Conservation (phyloP, 108 stramenopile species). For the Skeletonema costatum region DNA sequence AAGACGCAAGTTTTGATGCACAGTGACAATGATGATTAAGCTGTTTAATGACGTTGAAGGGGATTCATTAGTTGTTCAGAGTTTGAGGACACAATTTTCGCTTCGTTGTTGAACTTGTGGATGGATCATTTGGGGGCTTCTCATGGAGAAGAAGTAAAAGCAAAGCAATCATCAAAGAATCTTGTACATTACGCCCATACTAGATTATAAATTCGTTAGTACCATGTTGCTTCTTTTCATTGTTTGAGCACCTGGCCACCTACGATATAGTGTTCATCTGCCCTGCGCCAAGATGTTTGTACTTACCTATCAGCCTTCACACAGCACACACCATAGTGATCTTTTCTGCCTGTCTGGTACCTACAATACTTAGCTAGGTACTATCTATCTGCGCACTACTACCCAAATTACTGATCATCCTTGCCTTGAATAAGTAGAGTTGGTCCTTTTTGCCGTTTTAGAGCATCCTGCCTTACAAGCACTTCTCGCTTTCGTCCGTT, state of each 20-base stretch:
- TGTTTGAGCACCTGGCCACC: background rate
- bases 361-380: too few relatives aligned
- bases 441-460: too few relatives aligned
- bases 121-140: background rate
- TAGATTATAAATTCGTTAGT: background rate
- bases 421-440: too few relatives aligned
- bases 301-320: background rate
- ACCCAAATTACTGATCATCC: too few relatives aligned
- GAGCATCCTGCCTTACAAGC: too few relatives aligned
- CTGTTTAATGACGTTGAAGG: background rate
- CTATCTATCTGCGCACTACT: too few relatives aligned
- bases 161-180: background rate
- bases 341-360: too few relatives aligned
- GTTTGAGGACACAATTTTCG: background rate
- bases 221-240: background rate
- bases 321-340: too few relatives aligned
- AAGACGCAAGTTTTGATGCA: slow-evolving; percentile 30
- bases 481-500: too few relatives aligned
- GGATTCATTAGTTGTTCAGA: background rate
- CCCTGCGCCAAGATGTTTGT: background rate
- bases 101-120: background rate
- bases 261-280: too few relatives aligned
- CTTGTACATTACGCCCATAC: background rate
- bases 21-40: slow-evolving; percentile 33
- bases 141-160: background rate